phyloP scores from a whole-genome alignment of 768 basidiomycete genomes.

The Xerocomellus amylosporus region DNA sequence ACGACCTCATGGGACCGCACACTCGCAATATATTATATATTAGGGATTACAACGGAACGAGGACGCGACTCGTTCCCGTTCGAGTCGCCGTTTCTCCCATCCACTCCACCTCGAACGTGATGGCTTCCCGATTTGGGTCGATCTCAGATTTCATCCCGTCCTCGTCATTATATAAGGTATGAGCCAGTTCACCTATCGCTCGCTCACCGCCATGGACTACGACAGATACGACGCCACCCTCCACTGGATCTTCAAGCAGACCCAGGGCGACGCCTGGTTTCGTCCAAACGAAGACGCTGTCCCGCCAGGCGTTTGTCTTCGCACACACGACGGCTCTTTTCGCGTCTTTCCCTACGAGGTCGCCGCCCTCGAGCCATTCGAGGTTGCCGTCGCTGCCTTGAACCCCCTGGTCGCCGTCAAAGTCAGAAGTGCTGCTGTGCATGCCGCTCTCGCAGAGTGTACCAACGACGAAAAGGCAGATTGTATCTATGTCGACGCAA shows the following conservation, averaged over 20 bases:
- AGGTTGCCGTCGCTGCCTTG: conserved; percentile 48
- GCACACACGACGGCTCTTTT: conserved; percentile 46
- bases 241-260: conserved; percentile 32
- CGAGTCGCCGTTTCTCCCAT: conserved; percentile 7
- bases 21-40: conserved; percentile 8
- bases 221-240: conserved; percentile 34
- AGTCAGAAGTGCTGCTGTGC: conserved; percentile 47
- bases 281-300: conserved; percentile 48
- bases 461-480: conserved; percentile 26
- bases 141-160: conserved; percentile 17
- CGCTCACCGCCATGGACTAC: conserved; percentile 30
- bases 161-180: conserved; percentile 5
- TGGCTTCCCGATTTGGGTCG: not conserved
- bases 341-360: conserved; percentile 57
- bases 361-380: conserved; percentile 52
- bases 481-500: conserved; percentile 46
- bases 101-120: not conserved
- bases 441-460: conserved; percentile 48
- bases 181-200: not conserved
- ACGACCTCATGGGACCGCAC: not conserved
- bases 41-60: conserved; percentile 5
- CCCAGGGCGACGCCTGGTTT: conserved; percentile 51
- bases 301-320: conserved; percentile 47
- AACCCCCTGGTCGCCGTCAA: conserved; percentile 59
- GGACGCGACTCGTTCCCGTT: not conserved